Evolutionary conservation across 345 rosid species (phyloP), one percentile per base, ranked within the genome.

Genomic region (Carallia pectinifolia): DNA sequence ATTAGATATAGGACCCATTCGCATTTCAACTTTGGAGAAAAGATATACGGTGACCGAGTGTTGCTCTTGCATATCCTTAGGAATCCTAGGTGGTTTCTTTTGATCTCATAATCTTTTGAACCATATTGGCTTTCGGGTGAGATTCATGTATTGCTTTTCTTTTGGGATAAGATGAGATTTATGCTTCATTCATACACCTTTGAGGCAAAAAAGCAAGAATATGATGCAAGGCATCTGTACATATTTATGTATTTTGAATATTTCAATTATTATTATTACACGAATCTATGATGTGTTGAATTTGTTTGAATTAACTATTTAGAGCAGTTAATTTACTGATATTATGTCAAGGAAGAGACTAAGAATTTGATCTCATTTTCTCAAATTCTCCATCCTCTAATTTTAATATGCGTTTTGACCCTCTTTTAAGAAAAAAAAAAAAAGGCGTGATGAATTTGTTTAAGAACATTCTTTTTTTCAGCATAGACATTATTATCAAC

Each of bases 81-180:
- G 88, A 82, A 84, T 86, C 87, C 83, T 33, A 84, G 70, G 88
- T 69, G 67, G 60, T 72, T 53, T 58, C 76, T 75, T 81, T 79
- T 69, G 52, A 76, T 80, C 73, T 18, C 52, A 52, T 67, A 61
- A 48, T 70, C 62, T 65, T 71, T 77, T 68, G 73, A 80, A 82
- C 74, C 81, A 75, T 48, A 61, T 68, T 55, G 61, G 77, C 82
- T 82, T 84, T 82, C 65, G 68, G 77, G 77, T 62, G 79, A 86
- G 85, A 87, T 87, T 83, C 90, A 87, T 69, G 23, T 23, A 17
- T 53, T 62, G 60, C 77, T 76, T 81, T 79, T 74, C 79, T 64
- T 77, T 82, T 65, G 67, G 62, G 87, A 81, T 82, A 82, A 87
- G 90, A 76, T 81, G 81, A 81, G 70, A 71, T 76, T 77, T 82